Evolutionary conservation across 805 yeast species (phyloP).

Genomic region (Geotrichum ghanense): DNA sequence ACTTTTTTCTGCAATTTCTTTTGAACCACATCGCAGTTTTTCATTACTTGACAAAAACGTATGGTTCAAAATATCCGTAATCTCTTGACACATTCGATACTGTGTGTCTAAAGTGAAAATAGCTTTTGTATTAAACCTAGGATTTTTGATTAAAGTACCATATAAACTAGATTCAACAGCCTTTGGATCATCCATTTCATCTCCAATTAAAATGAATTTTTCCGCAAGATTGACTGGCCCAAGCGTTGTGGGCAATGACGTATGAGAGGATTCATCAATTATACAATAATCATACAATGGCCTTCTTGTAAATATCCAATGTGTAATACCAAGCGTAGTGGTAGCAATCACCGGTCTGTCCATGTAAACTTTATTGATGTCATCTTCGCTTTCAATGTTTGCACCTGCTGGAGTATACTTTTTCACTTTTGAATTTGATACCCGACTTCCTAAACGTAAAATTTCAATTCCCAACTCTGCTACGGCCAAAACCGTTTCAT

Average conservation of each 20-base stretch:
- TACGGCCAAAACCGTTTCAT: slow-evolving; percentile 73
- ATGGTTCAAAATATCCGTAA: slow-evolving; percentile 71
- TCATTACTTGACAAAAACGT: slow-evolving; percentile 74
- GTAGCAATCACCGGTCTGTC: slow-evolving; percentile 71
- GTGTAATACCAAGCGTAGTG: slow-evolving; percentile 71
- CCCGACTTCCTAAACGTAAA: slow-evolving; percentile 61
- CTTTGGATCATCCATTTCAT: slow-evolving; percentile 56
- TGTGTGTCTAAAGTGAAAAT: slow-evolving; percentile 73
- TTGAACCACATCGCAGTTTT: slow-evolving; percentile 62
- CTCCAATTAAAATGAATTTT: slow-evolving; percentile 84
- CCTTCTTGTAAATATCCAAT: slow-evolving; percentile 43
- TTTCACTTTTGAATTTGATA: no score
- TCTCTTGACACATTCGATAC: slow-evolving; percentile 86
- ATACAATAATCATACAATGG: slow-evolving; percentile 88
- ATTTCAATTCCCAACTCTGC: slow-evolving; percentile 36
- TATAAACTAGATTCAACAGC: slow-evolving; percentile 61
- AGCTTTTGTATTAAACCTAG: slow-evolving; percentile 60
- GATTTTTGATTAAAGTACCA: slow-evolving; percentile 59
- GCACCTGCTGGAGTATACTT: slow-evolving; percentile 53
- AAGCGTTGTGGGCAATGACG: slow-evolving; percentile 77
- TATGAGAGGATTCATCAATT: slow-evolving; percentile 93
- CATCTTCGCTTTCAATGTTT: slow-evolving; percentile 36
- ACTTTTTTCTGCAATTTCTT: slow-evolving; percentile 45
- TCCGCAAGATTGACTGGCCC: slow-evolving; percentile 77
- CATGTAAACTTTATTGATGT: slow-evolving; percentile 36